phyloP scores from a whole-genome alignment of 1,284 basidiomycete genomes.

The Paramarasmius palmivorus region DNA sequence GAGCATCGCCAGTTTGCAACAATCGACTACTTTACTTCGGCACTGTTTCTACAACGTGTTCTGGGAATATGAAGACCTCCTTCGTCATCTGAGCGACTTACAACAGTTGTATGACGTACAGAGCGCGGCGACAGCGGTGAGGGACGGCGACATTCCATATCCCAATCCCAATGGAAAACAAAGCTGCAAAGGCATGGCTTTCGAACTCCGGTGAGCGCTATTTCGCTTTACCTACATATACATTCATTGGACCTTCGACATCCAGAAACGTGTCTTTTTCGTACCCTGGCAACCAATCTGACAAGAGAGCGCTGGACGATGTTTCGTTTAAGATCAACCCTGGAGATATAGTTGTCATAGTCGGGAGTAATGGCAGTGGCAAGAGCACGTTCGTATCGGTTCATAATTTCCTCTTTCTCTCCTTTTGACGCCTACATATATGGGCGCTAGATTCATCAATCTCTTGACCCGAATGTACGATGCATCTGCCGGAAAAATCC shows the following conservation, averaged over 20 bases:
- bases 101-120: conserved; percentile 12
- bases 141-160: conserved; percentile 21
- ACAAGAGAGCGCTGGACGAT: conserved; percentile 28
- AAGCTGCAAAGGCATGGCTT: conserved; percentile 31
- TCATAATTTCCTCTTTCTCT: too few relatives aligned
- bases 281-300: conserved; percentile 27
- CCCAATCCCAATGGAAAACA: conserved; percentile 13
- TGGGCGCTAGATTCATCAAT: conserved; percentile 30
- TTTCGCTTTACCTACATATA: not conserved
- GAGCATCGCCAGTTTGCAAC: conserved; percentile 10
- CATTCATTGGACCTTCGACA: not conserved
- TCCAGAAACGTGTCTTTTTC: conserved; percentile 38
- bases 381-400: conserved; percentile 36
- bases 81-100: not conserved
- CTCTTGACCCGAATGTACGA: conserved; percentile 46
- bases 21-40: conserved; percentile 4
- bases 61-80: not conserved
- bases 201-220: conserved; percentile 34
- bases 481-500: conserved; percentile 35
- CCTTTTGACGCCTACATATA: too few relatives aligned
- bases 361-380: conserved; percentile 47
- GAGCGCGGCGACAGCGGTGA: conserved; percentile 1
- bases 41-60: conserved; percentile 10
- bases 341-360: conserved; percentile 47
- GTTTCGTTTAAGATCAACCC: conserved; percentile 41